Base-by-base conservation (phyloP, 345 rosid genomes). In the Erysimum cheiranthoides region DNA sequence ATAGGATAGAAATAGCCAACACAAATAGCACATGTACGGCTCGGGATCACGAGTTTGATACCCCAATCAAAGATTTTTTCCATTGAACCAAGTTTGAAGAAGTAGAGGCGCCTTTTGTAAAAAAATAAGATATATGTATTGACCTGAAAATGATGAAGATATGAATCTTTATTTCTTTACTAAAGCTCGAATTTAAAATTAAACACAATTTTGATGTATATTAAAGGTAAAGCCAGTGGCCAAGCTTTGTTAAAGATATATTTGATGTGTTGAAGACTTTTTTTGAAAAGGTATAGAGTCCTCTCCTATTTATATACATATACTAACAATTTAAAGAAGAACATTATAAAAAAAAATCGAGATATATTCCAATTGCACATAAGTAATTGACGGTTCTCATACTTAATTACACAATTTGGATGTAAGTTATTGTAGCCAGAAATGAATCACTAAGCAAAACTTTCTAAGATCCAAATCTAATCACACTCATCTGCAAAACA, bases 401-500 rank as follows among this genome's bases (percentile, higher is more conserved):
- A 2, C 49, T 17, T 21, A 47, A 13, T 30, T 34, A 66, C 17
- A 32, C 42, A 66, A 7, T 34, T 47, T 11, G 16, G 28, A 45
- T 31, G 64, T 12, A n/a, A 10, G 11, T 32, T 17, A 66, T 11
- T 66, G 57, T 11, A 6, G 54, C 69, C 9, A 45, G 5, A n/a
- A 27, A 32, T 10, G 10, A 64, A 34, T 46, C 12, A 16, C 4
- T 6, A 17, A 47, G 43, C 71, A 8, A 49, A 50, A 21, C 32
- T 49, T 66, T 49, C 1, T 18, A 66, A 50, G 31, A 54, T 28
- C 62, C 50, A 68, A 28, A 38, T 53, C 38, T 51, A 68, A 65
- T 65, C 60, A 50, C 57, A 50, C 36, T 52, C 50, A 52, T n/a
- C 25, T 25, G 52, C 39, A 54, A 34, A 28, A 51, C 72, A 68